phyloP scores from a whole-genome alignment of 441 rosid genomes.

The Corymbia calophylla region DNA sequence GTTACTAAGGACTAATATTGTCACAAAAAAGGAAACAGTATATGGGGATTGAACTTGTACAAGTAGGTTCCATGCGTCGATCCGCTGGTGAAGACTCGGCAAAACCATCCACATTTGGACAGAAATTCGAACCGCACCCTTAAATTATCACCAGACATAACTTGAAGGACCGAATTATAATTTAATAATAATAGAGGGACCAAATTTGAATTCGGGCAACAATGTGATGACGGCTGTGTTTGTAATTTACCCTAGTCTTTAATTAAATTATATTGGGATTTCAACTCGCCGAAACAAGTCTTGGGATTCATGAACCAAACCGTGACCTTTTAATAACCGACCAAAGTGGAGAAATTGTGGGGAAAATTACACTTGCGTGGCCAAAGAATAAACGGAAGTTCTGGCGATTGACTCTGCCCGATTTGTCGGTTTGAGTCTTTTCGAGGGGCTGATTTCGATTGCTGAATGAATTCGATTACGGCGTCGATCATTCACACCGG shows the following conservation, averaged over 20 bases:
- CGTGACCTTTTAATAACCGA: background rate
- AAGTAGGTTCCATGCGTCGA: no score
- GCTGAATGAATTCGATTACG: background rate
- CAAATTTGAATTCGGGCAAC: background rate
- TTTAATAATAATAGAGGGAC: background rate
- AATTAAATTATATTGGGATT: background rate
- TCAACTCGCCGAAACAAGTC: background rate
- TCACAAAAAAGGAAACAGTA: no score
- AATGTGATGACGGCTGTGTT: background rate
- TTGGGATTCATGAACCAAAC: background rate
- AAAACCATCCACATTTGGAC: no score
- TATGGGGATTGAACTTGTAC: no score
- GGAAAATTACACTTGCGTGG: background rate
- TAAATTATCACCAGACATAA: background rate
- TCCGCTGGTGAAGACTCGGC: no score
- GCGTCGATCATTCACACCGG: background rate
- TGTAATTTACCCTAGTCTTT: background rate
- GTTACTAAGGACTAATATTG: no score
- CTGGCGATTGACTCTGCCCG: background rate
- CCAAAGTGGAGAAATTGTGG: background rate
- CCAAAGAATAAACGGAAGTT: background rate
- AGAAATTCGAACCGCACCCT: no score
- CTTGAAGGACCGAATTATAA: background rate
- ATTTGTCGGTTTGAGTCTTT: background rate
- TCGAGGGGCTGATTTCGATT: background rate